Percentiles rank a stretch among this genome's conserved stretches.
phyloP scores from a whole-genome alignment of 2,329 filamentous ascomycete genomes.

The Exophiala bonariae region DNA sequence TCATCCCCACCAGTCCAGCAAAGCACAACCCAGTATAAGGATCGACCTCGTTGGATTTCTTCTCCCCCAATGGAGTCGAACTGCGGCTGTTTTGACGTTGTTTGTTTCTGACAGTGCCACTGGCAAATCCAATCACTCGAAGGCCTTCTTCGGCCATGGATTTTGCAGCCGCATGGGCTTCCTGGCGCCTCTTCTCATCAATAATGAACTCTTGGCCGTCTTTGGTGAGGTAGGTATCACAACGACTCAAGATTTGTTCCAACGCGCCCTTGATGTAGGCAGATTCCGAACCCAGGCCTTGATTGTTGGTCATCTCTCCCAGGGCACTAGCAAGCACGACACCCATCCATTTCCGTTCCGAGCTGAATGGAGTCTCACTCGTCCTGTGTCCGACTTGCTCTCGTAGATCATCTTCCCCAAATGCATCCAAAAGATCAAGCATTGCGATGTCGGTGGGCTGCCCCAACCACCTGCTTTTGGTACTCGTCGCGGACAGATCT shows the following conservation, averaged over 20 bases:
- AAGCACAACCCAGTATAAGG: conserved; percentile 79
- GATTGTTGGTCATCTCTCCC: conserved; percentile 50
- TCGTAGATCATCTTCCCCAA: conserved; percentile 87
- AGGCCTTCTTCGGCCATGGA: conserved; percentile 86
- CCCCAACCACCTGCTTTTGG: conserved; percentile 88
- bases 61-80: conserved; percentile 38
- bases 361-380: conserved; percentile 91
- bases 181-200: conserved; percentile 71
- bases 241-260: conserved; percentile 80
- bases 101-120: conserved; percentile 64
- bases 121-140: conserved; percentile 89
- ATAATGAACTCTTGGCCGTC: conserved; percentile 85
- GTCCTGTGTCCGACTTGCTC: conserved; percentile 79
- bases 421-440: conserved; percentile 85
- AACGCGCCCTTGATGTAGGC: conserved; percentile 96
- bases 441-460: conserved; percentile 98
- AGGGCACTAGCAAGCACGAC: conserved; percentile 68
- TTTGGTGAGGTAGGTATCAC: conserved; percentile 84
- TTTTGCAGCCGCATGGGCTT: conserved; percentile 77
- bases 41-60: conserved; percentile 61
- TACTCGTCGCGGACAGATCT: conserved; percentile 57
- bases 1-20: conserved; percentile 94
- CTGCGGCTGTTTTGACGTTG: conserved; percentile 53
- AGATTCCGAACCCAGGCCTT: conserved; percentile 67
- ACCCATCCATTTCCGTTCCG: conserved; percentile 98